Evolutionary conservation across 2,329 filamentous ascomycete genomes (phyloP).

Genomic region (Monosporascus sp.): DNA sequence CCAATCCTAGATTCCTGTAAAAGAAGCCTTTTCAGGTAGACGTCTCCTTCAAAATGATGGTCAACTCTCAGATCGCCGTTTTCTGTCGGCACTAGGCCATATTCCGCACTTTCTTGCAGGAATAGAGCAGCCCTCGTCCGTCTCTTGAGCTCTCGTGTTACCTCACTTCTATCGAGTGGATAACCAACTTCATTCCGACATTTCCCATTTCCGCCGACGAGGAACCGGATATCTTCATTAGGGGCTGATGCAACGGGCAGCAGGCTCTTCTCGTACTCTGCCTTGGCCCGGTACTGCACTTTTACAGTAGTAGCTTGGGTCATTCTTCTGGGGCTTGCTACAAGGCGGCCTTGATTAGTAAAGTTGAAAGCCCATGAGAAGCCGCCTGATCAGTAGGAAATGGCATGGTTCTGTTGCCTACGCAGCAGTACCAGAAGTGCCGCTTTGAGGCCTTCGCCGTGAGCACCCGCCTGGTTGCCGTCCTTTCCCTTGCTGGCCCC

Average conservation of each 20-base stretch:
- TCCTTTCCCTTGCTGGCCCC: conserved; percentile 19
- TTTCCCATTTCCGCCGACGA: conserved; percentile 13
- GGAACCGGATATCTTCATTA: conserved; percentile 14
- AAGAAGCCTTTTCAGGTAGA: conserved; percentile 21
- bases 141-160: conserved; percentile 8
- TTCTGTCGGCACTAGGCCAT: conserved; percentile 2
- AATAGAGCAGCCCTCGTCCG: conserved; percentile 18
- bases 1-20: conserved; percentile 7
- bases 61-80: conserved; percentile 16
- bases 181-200: conserved; percentile 9
- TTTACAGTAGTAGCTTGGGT: background rate
- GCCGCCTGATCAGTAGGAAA: conserved; percentile 20
- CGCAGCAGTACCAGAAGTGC: conserved; percentile 26
- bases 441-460: conserved; percentile 28
- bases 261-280: conserved; percentile 1
- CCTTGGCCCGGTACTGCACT: conserved; percentile 1
- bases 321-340: conserved; percentile 10
- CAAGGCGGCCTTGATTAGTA: conserved; percentile 15
- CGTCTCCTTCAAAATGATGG: conserved; percentile 11
- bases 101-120: conserved; percentile 4
- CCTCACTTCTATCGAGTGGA: conserved; percentile 1
- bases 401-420: conserved; percentile 17
- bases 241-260: conserved; percentile 7
- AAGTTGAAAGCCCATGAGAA: conserved; percentile 28
- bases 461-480: conserved; percentile 17